Evolutionary conservation across 1,284 basidiomycete genomes (phyloP).

Genomic region (Cronartium ribicola): DNA sequence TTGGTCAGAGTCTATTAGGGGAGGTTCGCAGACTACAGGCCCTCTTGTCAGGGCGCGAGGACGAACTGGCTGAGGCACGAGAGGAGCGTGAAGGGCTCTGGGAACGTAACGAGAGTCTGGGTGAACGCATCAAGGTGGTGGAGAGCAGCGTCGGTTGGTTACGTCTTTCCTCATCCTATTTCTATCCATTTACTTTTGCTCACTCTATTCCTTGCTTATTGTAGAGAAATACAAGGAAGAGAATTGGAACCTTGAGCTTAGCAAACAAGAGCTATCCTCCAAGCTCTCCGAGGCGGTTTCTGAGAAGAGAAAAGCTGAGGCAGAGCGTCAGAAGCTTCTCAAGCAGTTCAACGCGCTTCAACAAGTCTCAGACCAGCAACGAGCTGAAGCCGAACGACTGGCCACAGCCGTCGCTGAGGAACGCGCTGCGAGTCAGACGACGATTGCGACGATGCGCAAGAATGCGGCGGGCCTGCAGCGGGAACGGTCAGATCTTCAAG

Average conservation of each 20-base stretch:
- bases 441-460: slow-evolving; percentile 81
- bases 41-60: slow-evolving; percentile 78
- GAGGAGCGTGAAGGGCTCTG: slow-evolving; percentile 73
- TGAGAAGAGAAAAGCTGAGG: slow-evolving; percentile 66
- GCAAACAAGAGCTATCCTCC: slow-evolving; percentile 75
- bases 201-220: slow-evolving; percentile 51
- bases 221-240: slow-evolving; percentile 82
- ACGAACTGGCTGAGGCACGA: slow-evolving; percentile 75
- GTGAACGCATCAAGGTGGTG: slow-evolving; percentile 66
- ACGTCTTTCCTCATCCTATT: background rate
- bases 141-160: slow-evolving; percentile 70
- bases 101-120: slow-evolving; percentile 68
- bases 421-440: slow-evolving; percentile 83
- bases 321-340: slow-evolving; percentile 74
- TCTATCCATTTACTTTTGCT: slow-evolving; percentile 36
- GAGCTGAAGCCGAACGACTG: slow-evolving; percentile 76
- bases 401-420: slow-evolving; percentile 65
- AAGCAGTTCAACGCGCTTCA: slow-evolving; percentile 69
- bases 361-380: slow-evolving; percentile 75
- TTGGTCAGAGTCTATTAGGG: slow-evolving; percentile 79
- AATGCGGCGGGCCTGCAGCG: slow-evolving; percentile 78
- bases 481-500: slow-evolving; percentile 85
- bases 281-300: slow-evolving; percentile 67
- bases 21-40: slow-evolving; percentile 84
- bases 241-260: slow-evolving; percentile 96